Evolutionary conservation across 352 stramenopile species (phyloP).

Genomic region (Phytophthora cryptogea): DNA sequence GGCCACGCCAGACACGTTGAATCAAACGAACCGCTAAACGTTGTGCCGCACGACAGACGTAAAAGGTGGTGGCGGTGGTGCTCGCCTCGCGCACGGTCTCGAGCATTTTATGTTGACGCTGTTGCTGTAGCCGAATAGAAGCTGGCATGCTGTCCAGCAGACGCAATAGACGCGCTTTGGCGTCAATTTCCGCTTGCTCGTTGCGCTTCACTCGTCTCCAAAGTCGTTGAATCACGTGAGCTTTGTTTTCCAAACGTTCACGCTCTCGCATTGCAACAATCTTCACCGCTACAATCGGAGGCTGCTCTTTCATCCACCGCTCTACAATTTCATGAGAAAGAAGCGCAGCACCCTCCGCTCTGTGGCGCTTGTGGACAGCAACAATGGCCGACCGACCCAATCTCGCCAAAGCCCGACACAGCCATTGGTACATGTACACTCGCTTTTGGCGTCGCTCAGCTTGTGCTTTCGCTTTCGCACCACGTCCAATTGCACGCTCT

Average conservation of each 20-base stretch:
- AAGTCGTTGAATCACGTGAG: conserved; percentile 29
- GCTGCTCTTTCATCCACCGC: conserved; percentile 13
- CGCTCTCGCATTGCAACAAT: conserved; percentile 10
- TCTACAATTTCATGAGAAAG: conserved; percentile 13
- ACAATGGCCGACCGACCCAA: conserved; percentile 23
- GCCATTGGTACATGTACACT: conserved; percentile 16
- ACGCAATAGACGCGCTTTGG: conserved; percentile 31
- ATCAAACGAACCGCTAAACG: conserved; percentile 43
- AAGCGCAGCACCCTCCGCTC: conserved; percentile 13
- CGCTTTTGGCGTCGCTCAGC: conserved; percentile 15
- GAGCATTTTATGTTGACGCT: conserved; percentile 8
- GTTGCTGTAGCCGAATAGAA: conserved; percentile 21
- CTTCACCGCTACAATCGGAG: conserved; percentile 1
- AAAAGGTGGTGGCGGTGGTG: conserved; percentile 2
- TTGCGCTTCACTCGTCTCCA: conserved; percentile 28
- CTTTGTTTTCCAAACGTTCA: conserved; percentile 5
- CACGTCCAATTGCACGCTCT: conserved; percentile 19
- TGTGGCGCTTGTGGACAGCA: conserved; percentile 13
- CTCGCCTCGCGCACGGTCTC: conserved; percentile 13
- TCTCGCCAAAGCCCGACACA: conserved; percentile 26
- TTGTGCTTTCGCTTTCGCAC: conserved; percentile 9
- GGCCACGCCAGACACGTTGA: conserved; percentile 64
- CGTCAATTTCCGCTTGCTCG: conserved; percentile 15
- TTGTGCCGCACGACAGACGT: conserved; percentile 20
- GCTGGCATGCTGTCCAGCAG: conserved; percentile 27